Evolutionary conservation across 2,329 filamentous ascomycete species (phyloP), one percentile per base, ranked within the genome.

Genomic region (Cladophialophora yegresii): DNA sequence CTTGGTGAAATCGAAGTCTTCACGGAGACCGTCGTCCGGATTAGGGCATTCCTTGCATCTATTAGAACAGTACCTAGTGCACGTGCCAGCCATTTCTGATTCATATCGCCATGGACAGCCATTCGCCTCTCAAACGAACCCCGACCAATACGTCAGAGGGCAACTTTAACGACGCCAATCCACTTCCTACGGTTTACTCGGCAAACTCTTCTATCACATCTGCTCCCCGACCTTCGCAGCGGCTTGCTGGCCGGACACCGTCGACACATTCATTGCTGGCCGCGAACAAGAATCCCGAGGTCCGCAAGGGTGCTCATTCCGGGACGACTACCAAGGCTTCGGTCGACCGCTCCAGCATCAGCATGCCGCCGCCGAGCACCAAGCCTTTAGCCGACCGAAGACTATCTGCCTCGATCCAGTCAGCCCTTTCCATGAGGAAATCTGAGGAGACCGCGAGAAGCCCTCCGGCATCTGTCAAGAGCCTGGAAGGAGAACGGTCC

Each of bases 311-410:
- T 75, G 83, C 82, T 62, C 86, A 89, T 71, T 81, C 87, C 36
- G 84, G 84, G 68, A 84, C 83, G 68, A 84, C 83, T 32, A 84
- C 83, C 65, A 81, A 83, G 62, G 80, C 81, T 67, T 81, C 84
- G 74, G 81, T 84, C 67, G 85, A 86, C 63, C 82, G 83, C 72
- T 81, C 86, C 62, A 88, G 82, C 74, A 80, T 88, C 66, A 88
- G 85, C 69, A 88, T 89, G 83, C 85, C 87, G 45, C 82, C 85
- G 63, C 81, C 83, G 32, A 73, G 78, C 26, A 74, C 75, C 67
- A 73, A 74, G 53, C 68, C 73, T n/a, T 64, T 61, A 12, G 61
- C 54, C 23, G 70, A 72, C 45, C 64, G 67, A 63, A 64, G 69
- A 16, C 56, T 70, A 12, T 71, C 71, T 23, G 54, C 61, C 36